Percentiles rank a stretch among this genome's conserved stretches.
Conservation (phyloP, 2,329 filamentous ascomycete species). For the Stagonosporopsis rhizophila region DNA sequence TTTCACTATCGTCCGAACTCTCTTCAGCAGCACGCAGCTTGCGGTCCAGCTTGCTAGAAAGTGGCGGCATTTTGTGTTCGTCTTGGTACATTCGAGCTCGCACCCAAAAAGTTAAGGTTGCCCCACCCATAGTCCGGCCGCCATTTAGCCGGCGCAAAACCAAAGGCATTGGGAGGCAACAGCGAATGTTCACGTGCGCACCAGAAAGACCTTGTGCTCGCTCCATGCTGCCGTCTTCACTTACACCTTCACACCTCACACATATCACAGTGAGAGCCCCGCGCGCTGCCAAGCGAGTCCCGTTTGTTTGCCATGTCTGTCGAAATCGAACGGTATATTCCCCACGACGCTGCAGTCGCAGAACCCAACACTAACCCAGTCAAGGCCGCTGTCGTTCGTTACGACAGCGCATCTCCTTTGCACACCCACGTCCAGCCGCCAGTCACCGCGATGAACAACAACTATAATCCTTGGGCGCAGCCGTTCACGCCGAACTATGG, state of each 20-base stretch:
- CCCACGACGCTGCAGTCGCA: conserved; percentile 33
- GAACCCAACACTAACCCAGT: conserved; percentile 35
- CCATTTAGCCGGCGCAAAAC: conserved; percentile 21
- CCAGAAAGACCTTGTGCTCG: conserved; percentile 1
- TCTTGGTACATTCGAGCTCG: background rate
- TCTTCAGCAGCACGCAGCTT: conserved; percentile 47
- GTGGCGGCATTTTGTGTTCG: conserved; percentile 36
- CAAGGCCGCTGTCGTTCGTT: conserved; percentile 34
- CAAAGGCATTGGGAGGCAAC: conserved; percentile 11
- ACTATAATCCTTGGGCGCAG: conserved; percentile 29
- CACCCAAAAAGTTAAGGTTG: conserved; percentile 17
- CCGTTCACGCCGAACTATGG: conserved; percentile 26
- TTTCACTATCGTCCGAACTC: conserved; percentile 47
- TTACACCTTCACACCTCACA: conserved; percentile 3
- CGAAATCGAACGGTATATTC: conserved; percentile 36
- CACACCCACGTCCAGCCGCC: conserved; percentile 13
- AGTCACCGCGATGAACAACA: conserved; percentile 30
- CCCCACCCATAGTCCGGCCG: conserved; percentile 1
- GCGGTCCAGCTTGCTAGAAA: conserved; percentile 46
- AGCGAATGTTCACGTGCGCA: conserved; percentile 16
- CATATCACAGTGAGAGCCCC: conserved; percentile 1
- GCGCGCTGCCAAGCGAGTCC: conserved; percentile 19
- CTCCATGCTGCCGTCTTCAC: conserved; percentile 18
- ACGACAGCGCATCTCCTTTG: conserved; percentile 24
- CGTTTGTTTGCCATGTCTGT: conserved; percentile 35